Evolutionary conservation across 2,329 filamentous ascomycete species (phyloP), one percentile per base, ranked within the genome.

Genomic region (Paecilomyces variotii): DNA sequence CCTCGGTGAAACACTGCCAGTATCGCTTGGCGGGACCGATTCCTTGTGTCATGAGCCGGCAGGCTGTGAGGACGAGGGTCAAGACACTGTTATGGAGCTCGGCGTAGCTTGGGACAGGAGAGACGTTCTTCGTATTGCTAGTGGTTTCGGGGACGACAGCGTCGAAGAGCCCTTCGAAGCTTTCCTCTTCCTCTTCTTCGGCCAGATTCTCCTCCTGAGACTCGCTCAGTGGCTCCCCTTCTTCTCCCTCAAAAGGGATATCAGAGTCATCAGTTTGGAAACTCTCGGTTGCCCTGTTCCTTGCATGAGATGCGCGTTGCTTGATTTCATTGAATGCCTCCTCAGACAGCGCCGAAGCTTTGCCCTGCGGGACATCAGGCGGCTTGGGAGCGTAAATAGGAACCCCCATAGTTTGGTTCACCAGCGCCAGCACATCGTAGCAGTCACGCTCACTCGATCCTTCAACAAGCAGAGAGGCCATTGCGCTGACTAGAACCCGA

Each of bases 371-470:
- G n/a, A 14, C 53, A 39, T 61, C 59, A 4, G 61, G 34, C 3
- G 72, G 72, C 26, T 67, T 56, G n/a, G 63, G 62, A 10, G 64
- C 64, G 11, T 72, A 58, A 35, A 75, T 68, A 4, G 87, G 84
- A 50, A 96, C 82, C 53, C 84, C 82, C 85, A 93, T 92, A 0
- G 91, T 89, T 73, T 96, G 87, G 64, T 91, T 82, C n/a, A 95
- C 74, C 24, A 97, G 78, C 45, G 84, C 83, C 25, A 96, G 80
- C 1, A 96, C 79, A 65, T 90, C 84, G 61, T 88, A 84, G 72
- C 82, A 86, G 64, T 94, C 87, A 55, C 79, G 74, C 19, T 82
- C 78, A 10, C 80, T 74, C 35, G 73, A 76, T 14, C 88, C 85
- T 55, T 87, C 76, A 25, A 91, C 75, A n/a, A 97, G 78, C 2